Evolutionary conservation across 2,329 filamentous ascomycete genomes (phyloP).

Genomic region (Cladosporium sp.): DNA sequence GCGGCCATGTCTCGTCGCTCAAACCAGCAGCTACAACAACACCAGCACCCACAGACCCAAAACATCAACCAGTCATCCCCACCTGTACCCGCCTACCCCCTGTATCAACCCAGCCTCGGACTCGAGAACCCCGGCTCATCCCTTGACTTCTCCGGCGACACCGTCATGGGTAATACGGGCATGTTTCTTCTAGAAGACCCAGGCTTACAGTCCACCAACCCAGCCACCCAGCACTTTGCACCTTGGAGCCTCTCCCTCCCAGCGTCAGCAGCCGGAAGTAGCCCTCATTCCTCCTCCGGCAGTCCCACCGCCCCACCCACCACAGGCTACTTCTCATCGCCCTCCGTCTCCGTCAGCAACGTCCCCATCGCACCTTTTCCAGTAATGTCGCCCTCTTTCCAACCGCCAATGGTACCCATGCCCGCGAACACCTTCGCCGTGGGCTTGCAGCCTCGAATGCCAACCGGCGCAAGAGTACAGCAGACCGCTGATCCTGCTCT

Average conservation of each 20-base stretch:
- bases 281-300: constrained; percentile 15
- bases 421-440: constrained; percentile 18
- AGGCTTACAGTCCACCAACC: constrained; percentile 33
- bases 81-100: constrained; percentile 15
- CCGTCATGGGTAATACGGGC: constrained; percentile 41
- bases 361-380: constrained; percentile 29
- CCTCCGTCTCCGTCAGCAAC: constrained; percentile 23
- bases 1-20: constrained; percentile 12
- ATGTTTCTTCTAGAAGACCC: constrained; percentile 44
- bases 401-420: constrained; percentile 10
- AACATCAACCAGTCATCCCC: background rate
- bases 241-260: constrained; percentile 7
- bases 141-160: constrained; percentile 26
- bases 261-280: constrained; percentile 1
- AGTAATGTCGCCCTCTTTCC: constrained; percentile 22
- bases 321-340: background rate
- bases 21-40: constrained; percentile 1
- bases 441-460: constrained; percentile 24
- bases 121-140: background rate
- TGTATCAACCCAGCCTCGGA: constrained; percentile 5
- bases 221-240: constrained; percentile 5
- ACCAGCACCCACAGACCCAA: background rate
- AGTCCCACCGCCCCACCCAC: constrained; percentile 17
- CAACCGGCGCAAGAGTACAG: background rate
- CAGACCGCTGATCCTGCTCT: background rate